A percentile compares a stretch with the other conserved stretches of the same genome.
Conservation (phyloP, 805 yeast genomes). For the Groenewaldozyma tartarivorans region DNA sequence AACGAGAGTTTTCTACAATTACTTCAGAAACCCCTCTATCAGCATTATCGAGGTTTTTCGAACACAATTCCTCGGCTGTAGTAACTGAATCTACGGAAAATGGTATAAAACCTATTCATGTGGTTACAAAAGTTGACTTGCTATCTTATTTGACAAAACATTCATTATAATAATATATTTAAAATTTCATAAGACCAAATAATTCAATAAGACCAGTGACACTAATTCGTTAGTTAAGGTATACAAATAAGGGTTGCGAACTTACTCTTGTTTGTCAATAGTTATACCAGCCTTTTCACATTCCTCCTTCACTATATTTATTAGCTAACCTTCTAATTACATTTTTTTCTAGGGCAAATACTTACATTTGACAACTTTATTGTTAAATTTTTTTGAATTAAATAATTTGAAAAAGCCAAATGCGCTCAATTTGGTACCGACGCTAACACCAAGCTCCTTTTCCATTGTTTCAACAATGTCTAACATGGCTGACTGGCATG, state of each 20-base stretch:
- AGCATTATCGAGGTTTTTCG: conserved; percentile 69
- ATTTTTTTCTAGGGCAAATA: neutral
- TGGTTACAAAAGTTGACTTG: conserved; percentile 81
- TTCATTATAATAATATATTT: no score
- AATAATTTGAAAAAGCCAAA: neutral
- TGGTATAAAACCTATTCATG: conserved; percentile 62
- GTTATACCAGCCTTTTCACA: neutral
- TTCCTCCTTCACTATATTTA: neutral
- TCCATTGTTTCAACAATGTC: neutral
- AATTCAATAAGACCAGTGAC: neutral
- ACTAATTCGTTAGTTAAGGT: no score
- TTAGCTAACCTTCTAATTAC: neutral
- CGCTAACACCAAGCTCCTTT: neutral
- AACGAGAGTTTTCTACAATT: conserved; percentile 58
- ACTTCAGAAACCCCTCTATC: conserved; percentile 55
- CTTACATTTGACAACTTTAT: neutral
- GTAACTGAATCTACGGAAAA: conserved; percentile 48
- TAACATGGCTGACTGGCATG: neutral
- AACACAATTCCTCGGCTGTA: conserved; percentile 74
- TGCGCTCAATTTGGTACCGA: neutral
- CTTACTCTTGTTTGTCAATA: neutral
- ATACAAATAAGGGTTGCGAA: no score
- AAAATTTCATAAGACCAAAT: neutral
- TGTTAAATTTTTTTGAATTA: neutral
- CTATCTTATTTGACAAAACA: conserved; percentile 36